Evolutionary conservation across 208 protist species (phyloP), one percentile per base, ranked within the genome.

Genomic region (Leishmania guyanensis): DNA sequence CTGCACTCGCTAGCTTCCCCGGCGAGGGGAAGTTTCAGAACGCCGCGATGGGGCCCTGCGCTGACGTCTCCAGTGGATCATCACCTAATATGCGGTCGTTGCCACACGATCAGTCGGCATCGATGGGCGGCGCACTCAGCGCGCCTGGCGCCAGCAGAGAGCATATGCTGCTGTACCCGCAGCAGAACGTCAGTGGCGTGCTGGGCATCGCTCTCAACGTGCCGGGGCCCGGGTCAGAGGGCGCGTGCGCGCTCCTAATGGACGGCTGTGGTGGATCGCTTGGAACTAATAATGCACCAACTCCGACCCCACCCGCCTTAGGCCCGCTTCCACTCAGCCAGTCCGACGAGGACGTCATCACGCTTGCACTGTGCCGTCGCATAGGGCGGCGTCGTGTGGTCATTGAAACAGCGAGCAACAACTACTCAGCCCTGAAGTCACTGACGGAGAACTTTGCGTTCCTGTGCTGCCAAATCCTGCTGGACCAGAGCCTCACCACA

Each of bases 371-470:
- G n/a, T 79, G 88, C 58, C 83, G 86, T 56, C 90, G 93, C 53
- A 80, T 97, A 43, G 82, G 84, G 54, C 75, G 78, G 20, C 46
- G 91, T 22, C 71, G 76, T 26, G 76, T 95, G 6, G 43, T 51
- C 26, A 86, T 94, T 5, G 89, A 94, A 58, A 78, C 86, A 3
- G 86, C 92, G 6, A 88, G 87, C 79, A 94, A 95, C 79, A 95
- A 94, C 87, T 97, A 97, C 80, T 91, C 89, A 39, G 84, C 92
- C 14, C 78, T 97, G 43, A 97, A 97, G 83, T 94, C 93, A 0
- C 83, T 97, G 62, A 92, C 89, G 22, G 91, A 97, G 78, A 97
- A 97, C 86, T 88, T 94, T 20, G 93, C 93, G 56, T 97, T 97
- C 64, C 78, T 97, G 73, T 89, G 95, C 83, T 92, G 88, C 71